Evolutionary conservation across 2,329 filamentous ascomycete species (phyloP), one percentile per base, ranked within the genome.

Genomic region (Cercospora sp.): DNA sequence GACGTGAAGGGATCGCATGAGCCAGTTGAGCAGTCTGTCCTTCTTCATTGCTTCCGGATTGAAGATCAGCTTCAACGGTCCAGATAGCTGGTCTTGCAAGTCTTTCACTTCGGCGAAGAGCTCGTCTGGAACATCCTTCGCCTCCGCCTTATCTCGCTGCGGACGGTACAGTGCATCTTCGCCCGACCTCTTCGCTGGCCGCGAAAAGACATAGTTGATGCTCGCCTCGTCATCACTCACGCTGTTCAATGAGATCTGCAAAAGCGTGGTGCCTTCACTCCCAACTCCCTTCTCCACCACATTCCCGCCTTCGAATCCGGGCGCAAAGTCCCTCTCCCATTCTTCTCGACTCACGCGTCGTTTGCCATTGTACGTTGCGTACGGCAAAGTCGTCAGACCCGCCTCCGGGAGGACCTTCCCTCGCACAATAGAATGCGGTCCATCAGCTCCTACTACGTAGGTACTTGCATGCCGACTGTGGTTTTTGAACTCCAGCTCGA

Each of bases 131-230:
- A 79, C 79, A 0, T 77, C 69, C 12, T 69, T 73, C 1, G 81
- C 80, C 3, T 68, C 77, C 2, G 72, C 58, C 1, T 70, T 74
- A 3, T 76, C 60, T 53, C 81, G 70, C 9, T 77, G 67, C 0
- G 80, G 80, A 31, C 73, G 75, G 67, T 79, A 76, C 4, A 81
- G 66, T 3, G 73, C 66, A 67, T 83, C 80, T 3, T 69, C 59
- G 2, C 61, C 36, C 0, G 73, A 66, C 3, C 64, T 65, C 23
- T 42, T 68, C 5, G 76, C 74, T 9, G 77, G 74, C 0, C 81
- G 77, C 2, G 81, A 82, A 64, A 79, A 82, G 0, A 75, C 79
- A 71, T 80, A 82, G 70, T 77, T 81, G 16, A 82, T 67, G 55
- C 74, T 77, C 16, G 79, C 74, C 3, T 66, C 55, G 6, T 75